Conservation (phyloP, 306 rosid genomes). For the Castanea sativa region DNA sequence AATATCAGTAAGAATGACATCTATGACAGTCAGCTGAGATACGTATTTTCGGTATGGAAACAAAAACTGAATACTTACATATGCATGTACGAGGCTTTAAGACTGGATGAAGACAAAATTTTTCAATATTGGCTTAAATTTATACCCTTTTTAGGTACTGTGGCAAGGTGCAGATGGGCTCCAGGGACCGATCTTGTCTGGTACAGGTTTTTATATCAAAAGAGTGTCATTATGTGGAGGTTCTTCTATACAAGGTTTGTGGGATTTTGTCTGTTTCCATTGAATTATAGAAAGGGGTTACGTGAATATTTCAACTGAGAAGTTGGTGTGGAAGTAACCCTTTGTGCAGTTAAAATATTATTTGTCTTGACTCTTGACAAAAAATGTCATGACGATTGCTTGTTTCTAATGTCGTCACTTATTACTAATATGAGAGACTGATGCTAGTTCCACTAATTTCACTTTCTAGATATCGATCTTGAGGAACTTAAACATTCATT, state of each 20-base stretch:
- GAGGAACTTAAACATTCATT: constrained; percentile 30
- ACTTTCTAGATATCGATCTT: constrained; percentile 35
- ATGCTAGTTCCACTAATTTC: constrained; percentile 1
- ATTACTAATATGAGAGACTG: neutral
- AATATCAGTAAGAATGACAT: constrained; percentile 54
- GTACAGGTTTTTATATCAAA: constrained; percentile 56
- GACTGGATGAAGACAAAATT: neutral
- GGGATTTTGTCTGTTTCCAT: neutral
- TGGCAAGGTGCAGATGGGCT: constrained; percentile 63
- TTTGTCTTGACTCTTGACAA: too few relatives aligned
- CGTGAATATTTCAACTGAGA: too few relatives aligned
- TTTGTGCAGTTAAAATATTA: too few relatives aligned
- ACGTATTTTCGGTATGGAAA: constrained; percentile 23
- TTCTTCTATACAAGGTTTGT: constrained; percentile 1
- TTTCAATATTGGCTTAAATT: neutral
- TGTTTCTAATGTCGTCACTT: too few relatives aligned
- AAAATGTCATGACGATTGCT: too few relatives aligned
- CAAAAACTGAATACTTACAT: neutral
- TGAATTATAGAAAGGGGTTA: too few relatives aligned
- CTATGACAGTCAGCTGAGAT: constrained; percentile 56
- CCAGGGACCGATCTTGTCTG: constrained; percentile 56
- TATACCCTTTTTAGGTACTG: constrained; percentile 21
- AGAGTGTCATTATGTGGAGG: constrained; percentile 44
- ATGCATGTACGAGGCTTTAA: neutral
- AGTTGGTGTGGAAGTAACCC: too few relatives aligned